Evolutionary conservation across 2,329 filamentous ascomycete species (phyloP).

Genomic region (Hypoxylon sp.): DNA sequence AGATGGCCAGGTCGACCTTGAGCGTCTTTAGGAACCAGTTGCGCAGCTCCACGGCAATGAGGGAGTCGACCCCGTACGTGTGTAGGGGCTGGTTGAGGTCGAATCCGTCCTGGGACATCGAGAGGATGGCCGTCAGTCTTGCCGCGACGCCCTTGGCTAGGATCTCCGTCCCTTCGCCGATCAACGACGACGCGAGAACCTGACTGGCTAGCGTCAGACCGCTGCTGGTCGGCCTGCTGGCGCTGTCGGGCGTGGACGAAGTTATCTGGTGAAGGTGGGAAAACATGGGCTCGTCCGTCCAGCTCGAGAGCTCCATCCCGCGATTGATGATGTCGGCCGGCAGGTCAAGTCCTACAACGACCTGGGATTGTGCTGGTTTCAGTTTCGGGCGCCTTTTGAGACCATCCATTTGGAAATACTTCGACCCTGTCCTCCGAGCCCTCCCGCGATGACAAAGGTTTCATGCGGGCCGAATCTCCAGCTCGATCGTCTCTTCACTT

Average conservation of each 20-base stretch:
- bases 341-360: not conserved
- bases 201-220: not conserved
- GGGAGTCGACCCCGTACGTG: not conserved
- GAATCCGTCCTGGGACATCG: not conserved
- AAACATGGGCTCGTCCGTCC: not conserved
- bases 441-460: not conserved
- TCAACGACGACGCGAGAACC: not conserved
- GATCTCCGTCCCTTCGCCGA: not conserved
- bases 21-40: not conserved
- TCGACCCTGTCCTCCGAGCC: not conserved
- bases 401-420: conserved; percentile 4
- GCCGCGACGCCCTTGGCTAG: not conserved
- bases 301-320: not conserved
- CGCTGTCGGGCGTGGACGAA: not conserved
- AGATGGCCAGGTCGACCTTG: not conserved
- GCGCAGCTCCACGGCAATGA: not conserved
- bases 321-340: not conserved
- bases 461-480: not conserved
- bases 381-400: not conserved
- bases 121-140: not conserved
- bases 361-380: too few relatives aligned
- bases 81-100: not conserved
- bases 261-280: not conserved
- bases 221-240: not conserved
- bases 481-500: not conserved